Percentiles rank a stretch among this genome's conserved stretches.
Evolutionary conservation across 106 monocot species (phyloP).

Genomic region (Dendrobium officinale): DNA sequence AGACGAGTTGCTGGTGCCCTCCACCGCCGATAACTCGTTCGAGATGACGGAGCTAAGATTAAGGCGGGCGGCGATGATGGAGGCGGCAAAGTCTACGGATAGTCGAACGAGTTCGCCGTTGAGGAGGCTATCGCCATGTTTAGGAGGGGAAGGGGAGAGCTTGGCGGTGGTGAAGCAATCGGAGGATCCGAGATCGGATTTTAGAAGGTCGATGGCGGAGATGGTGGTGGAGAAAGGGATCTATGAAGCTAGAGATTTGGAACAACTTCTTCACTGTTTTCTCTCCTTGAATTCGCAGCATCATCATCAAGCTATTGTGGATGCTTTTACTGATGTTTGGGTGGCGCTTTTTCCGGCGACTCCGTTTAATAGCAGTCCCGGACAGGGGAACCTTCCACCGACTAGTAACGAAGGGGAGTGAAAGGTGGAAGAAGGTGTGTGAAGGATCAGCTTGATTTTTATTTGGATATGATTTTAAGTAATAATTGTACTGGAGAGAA

Average conservation of each 20-base stretch:
- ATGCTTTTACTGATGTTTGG: conserved; percentile 63
- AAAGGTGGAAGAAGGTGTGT: neutral
- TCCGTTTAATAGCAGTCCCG: neutral
- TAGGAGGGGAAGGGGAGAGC: conserved; percentile 14
- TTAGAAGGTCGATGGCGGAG: conserved; percentile 76
- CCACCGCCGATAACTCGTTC: neutral
- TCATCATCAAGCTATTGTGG: conserved; percentile 54
- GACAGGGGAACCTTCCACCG: neutral
- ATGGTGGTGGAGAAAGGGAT: conserved; percentile 79
- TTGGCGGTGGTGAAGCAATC: conserved; percentile 75
- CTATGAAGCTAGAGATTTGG: conserved; percentile 50
- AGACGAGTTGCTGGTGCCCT: neutral
- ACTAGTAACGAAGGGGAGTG: neutral
- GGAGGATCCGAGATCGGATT: conserved; percentile 59
- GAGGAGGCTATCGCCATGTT: neutral
- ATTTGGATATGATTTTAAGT: neutral
- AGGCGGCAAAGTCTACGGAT: neutral
- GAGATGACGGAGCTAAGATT: neutral
- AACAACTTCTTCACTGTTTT: conserved; percentile 65
- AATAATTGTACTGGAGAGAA: neutral
- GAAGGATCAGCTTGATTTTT: neutral
- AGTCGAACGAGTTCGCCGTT: neutral
- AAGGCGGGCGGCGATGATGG: neutral
- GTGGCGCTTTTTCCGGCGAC: conserved; percentile 34
- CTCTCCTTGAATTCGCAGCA: conserved; percentile 54